These are phyloP conservation scores for Alternaria ethzedia DNA, from an alignment of 2,329 filamentous ascomycete species.

Conservation along the genomic window DNA sequence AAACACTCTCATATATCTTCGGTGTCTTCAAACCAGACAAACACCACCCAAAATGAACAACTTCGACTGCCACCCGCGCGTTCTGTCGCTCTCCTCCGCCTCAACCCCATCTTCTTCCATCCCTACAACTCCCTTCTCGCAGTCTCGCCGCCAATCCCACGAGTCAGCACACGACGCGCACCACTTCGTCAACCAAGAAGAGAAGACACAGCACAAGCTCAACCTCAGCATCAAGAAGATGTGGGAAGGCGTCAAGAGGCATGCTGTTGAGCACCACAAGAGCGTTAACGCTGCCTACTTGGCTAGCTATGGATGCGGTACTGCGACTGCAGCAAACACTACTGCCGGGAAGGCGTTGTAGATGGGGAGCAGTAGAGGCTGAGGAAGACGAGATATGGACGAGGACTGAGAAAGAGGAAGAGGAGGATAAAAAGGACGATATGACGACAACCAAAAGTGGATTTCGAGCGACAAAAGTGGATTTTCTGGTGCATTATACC, in stretches of 20 bases:
- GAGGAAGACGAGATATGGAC: background rate
- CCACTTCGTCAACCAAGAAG: constrained; percentile 24
- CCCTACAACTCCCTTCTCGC: constrained; percentile 13
- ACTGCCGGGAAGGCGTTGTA: background rate
- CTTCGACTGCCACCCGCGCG: constrained; percentile 29
- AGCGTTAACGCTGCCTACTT: constrained; percentile 38
- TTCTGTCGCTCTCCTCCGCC: constrained; percentile 23
- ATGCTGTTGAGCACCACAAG: constrained; percentile 37
- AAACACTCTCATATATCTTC: background rate
- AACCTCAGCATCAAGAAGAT: constrained; percentile 36
- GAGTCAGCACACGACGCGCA: constrained; percentile 31
- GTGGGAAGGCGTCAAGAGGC: constrained; percentile 37
- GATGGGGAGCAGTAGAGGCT: too few relatives aligned
- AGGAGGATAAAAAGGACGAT: background rate
- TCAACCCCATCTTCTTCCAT: constrained; percentile 12
- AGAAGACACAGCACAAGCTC: constrained; percentile 25
- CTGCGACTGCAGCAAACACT: background rate
- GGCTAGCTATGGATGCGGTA: constrained; percentile 31
- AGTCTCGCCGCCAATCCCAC: constrained; percentile 24
- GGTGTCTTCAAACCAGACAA: constrained; percentile 3
- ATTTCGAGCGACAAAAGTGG: constrained; percentile 4
- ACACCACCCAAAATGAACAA: constrained; percentile 23
- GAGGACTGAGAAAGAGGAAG: background rate
- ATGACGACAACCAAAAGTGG: background rate
- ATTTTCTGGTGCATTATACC: constrained; percentile 13